Evolutionary conservation across 192 early-diverging fungal species (phyloP).

Genomic region (Coemansia sp.): DNA sequence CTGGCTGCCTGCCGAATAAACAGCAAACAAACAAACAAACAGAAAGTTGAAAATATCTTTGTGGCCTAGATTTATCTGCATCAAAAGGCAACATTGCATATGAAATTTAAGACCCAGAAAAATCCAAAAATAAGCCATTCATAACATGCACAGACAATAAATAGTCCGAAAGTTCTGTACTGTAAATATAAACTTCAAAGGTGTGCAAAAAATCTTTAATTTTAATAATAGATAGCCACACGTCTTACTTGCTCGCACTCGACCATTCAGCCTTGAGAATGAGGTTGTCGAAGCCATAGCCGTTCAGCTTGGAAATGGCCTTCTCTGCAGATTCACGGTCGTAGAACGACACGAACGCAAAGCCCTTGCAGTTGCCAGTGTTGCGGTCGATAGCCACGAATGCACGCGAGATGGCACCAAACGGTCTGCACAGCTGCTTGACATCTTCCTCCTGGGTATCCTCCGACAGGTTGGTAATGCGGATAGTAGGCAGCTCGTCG

Average conservation of each 20-base stretch:
- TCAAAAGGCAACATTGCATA: too few relatives aligned
- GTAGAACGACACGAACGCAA: conserved; percentile 90
- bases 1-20: too few relatives aligned
- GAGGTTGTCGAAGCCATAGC: conserved; percentile 94
- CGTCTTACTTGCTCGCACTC: conserved; percentile 14
- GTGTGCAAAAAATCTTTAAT: too few relatives aligned
- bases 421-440: conserved; percentile 80
- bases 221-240: too few relatives aligned
- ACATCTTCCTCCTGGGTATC: conserved; percentile 88
- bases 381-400: conserved; percentile 85
- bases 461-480: conserved; percentile 96
- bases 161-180: too few relatives aligned
- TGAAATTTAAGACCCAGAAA: too few relatives aligned
- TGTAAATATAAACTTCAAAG: too few relatives aligned
- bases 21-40: too few relatives aligned
- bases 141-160: too few relatives aligned
- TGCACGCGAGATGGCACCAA: conserved; percentile 79
- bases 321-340: conserved; percentile 76
- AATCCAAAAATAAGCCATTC: too few relatives aligned
- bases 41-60: too few relatives aligned
- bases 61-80: too few relatives aligned
- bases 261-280: conserved; percentile 91
- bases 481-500: conserved; percentile 71
- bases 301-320: conserved; percentile 85
- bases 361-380: conserved; percentile 87